Conservation (phyloP, 768 basidiomycete genomes). For the Leccinum boreale region DNA sequence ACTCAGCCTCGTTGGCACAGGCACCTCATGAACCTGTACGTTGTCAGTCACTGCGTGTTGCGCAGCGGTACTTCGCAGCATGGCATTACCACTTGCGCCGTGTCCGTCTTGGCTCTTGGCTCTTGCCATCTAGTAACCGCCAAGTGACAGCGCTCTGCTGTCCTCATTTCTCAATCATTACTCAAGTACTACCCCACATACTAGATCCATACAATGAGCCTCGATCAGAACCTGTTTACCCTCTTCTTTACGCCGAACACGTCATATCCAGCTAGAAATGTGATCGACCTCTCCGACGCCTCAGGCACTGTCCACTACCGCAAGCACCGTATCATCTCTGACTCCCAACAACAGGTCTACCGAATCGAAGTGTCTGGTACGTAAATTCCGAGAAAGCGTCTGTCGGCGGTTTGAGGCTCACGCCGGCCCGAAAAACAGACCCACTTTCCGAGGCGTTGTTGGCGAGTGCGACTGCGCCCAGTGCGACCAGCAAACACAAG, state of each 20-base stretch:
- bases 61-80: not conserved
- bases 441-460: conserved; percentile 71
- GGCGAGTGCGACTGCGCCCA: conserved; percentile 62
- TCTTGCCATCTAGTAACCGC: not conserved
- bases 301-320: conserved; percentile 65
- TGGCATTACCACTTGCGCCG: not conserved
- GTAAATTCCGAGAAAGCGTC: conserved; percentile 11
- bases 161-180: not conserved
- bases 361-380: conserved; percentile 66
- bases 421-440: conserved; percentile 43
- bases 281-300: conserved; percentile 69
- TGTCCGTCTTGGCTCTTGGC: not conserved
- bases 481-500: conserved; percentile 67
- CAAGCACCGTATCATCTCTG: conserved; percentile 56
- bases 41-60: too few relatives aligned
- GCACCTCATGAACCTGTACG: not conserved
- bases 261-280: conserved; percentile 46
- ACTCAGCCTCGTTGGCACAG: not conserved
- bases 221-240: conserved; percentile 86
- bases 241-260: conserved; percentile 60
- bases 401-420: not conserved
- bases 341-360: conserved; percentile 39
- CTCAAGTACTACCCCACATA: too few relatives aligned
- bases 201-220: conserved; percentile 50
- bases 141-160: not conserved